A percentile compares a stretch with the other conserved stretches of the same genome.
Conservation (phyloP, 2,329 filamentous ascomycete species). For the Sclerotiophoma versabilis region DNA sequence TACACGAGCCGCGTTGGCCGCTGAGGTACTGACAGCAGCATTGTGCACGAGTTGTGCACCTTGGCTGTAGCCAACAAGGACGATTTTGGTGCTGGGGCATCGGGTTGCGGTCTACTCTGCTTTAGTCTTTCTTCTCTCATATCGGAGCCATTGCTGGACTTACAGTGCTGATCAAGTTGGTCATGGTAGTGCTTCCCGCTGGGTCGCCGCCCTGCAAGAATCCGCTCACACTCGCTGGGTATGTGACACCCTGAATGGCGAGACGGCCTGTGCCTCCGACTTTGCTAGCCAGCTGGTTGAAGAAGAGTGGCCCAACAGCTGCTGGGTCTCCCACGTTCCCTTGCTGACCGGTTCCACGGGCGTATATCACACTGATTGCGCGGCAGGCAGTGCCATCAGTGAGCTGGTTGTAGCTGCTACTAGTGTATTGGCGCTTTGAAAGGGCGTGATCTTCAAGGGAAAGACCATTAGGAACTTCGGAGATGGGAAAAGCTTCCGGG, state of each 20-base stretch:
- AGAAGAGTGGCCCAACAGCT: slow-evolving; percentile 57
- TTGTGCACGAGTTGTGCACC: slow-evolving; percentile 53
- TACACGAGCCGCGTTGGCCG: slow-evolving; percentile 23
- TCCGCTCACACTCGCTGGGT: slow-evolving; percentile 53
- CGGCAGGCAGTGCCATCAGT: slow-evolving; percentile 47
- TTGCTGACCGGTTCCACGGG: slow-evolving; percentile 60
- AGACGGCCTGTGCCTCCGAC: slow-evolving; percentile 53
- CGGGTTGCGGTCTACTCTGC: slow-evolving; percentile 13
- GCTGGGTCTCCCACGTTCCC: slow-evolving; percentile 59
- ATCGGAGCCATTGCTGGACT: too few species aligned
- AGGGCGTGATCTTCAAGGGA: slow-evolving; percentile 19
- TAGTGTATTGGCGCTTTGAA: slow-evolving; percentile 27
- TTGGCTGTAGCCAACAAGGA: slow-evolving; percentile 38
- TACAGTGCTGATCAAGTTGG: slow-evolving; percentile 39
- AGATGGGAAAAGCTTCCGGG: slow-evolving; percentile 19
- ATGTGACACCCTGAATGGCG: slow-evolving; percentile 62
- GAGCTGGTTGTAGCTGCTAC: slow-evolving; percentile 32
- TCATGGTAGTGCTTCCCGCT: slow-evolving; percentile 53
- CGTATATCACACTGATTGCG: slow-evolving; percentile 61
- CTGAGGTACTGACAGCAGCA: slow-evolving; percentile 39
- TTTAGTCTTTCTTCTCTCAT: neutral
- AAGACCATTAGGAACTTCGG: slow-evolving; percentile 15
- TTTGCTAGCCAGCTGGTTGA: slow-evolving; percentile 51
- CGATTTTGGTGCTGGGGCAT: slow-evolving; percentile 33
- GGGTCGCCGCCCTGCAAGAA: slow-evolving; percentile 56